Evolutionary conservation across 2,329 filamentous ascomycete genomes (phyloP).

Genomic region (Fusarium armeniacum): DNA sequence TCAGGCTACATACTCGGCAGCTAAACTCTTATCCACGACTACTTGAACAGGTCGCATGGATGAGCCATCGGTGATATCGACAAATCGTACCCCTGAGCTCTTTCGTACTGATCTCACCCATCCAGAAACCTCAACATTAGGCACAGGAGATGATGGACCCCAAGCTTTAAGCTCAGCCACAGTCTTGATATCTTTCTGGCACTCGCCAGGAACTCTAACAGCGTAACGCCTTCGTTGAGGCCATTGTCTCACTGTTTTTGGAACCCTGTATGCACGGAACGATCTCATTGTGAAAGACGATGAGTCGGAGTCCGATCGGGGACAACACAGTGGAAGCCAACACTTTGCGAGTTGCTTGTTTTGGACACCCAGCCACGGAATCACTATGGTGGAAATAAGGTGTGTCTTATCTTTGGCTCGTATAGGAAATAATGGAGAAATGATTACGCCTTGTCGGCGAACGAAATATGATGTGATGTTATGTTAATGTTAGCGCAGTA

Average conservation of each 20-base stretch:
- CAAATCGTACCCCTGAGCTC: slow-evolving; percentile 87
- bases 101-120: slow-evolving; percentile 87
- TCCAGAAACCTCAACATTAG: slow-evolving; percentile 76
- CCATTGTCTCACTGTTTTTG: slow-evolving; percentile 21
- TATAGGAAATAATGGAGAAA: slow-evolving; percentile 17
- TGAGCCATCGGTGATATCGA: slow-evolving; percentile 89
- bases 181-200: slow-evolving; percentile 57
- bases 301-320: slow-evolving; percentile 23
- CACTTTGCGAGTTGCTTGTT: slow-evolving; percentile 9
- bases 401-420: slow-evolving; percentile 4
- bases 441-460: slow-evolving; percentile 22
- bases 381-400: slow-evolving; percentile 6
- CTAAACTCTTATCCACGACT: slow-evolving; percentile 78
- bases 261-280: slow-evolving; percentile 32
- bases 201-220: slow-evolving; percentile 50
- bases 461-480: slow-evolving; percentile 22
- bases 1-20: slow-evolving; percentile 73
- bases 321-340: slow-evolving; percentile 19
- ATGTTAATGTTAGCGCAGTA: slow-evolving; percentile 18
- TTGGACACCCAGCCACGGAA: slow-evolving; percentile 12
- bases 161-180: slow-evolving; percentile 70
- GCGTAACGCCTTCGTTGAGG: slow-evolving; percentile 51
- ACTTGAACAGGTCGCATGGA: slow-evolving; percentile 84
- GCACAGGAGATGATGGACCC: slow-evolving; percentile 60
- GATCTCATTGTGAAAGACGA: slow-evolving; percentile 41